Percentiles rank a stretch among this genome's conserved stretches.
Evolutionary conservation across 768 basidiomycete genomes (phyloP).

Genomic region (Lanmaoa pseudosensibilis): DNA sequence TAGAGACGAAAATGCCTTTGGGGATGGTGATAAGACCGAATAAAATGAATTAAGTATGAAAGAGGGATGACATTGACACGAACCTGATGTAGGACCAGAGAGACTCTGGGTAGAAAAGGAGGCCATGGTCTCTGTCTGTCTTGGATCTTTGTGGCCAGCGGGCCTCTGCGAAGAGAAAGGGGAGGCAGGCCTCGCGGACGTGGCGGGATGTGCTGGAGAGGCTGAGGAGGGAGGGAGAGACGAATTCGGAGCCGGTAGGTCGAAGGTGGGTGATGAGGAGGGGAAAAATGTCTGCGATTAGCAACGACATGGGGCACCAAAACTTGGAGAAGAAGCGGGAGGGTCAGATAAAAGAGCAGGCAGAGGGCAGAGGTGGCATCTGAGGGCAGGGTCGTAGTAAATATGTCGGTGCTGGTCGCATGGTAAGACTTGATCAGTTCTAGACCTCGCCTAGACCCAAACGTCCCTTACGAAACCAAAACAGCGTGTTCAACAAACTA

Average conservation of each 20-base stretch:
- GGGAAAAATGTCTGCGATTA: slow-evolving; percentile 37
- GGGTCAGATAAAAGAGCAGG: slow-evolving; percentile 2
- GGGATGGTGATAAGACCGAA: not conserved
- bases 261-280: slow-evolving; percentile 33
- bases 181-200: slow-evolving; percentile 32
- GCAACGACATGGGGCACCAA: slow-evolving; percentile 30
- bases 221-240: slow-evolving; percentile 20
- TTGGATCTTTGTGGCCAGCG: slow-evolving; percentile 35
- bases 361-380: slow-evolving; percentile 13
- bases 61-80: not conserved
- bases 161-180: slow-evolving; percentile 33
- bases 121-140: slow-evolving; percentile 21
- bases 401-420: slow-evolving; percentile 8
- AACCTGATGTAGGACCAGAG: slow-evolving; percentile 35
- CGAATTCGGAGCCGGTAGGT: not conserved
- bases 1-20: slow-evolving; percentile 33
- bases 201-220: slow-evolving; percentile 26
- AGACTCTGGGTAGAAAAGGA: slow-evolving; percentile 31
- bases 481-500: slow-evolving; percentile 2
- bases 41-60: not conserved
- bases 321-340: too few species aligned
- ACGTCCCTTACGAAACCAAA: slow-evolving; percentile 10
- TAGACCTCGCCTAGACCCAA: slow-evolving; percentile 26
- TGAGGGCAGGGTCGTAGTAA: slow-evolving; percentile 13
- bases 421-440: slow-evolving; percentile 12